Percentiles rank a stretch among this genome's conserved stretches.
Evolutionary conservation across 2,329 filamentous ascomycete genomes (phyloP).

Genomic region (Ophiostoma montium): DNA sequence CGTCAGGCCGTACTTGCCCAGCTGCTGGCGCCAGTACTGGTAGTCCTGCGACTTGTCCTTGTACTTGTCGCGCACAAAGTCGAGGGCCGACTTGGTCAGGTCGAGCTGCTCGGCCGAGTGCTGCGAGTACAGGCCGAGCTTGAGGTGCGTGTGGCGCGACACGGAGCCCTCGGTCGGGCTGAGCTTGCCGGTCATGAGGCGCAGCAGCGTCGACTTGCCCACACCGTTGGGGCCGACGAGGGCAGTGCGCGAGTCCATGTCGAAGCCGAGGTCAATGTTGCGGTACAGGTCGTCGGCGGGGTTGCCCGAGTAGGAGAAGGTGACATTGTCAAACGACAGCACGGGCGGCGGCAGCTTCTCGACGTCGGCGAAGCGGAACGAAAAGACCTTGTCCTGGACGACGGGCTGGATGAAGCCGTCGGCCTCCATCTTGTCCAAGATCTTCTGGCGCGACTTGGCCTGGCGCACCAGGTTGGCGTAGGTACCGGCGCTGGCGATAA

Average conservation of each 20-base stretch:
- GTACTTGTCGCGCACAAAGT: constrained; percentile 97
- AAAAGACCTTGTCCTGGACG: constrained; percentile 72
- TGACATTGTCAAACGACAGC: constrained; percentile 90
- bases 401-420: constrained; percentile 97
- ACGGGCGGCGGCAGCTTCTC: constrained; percentile 98
- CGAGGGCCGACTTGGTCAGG: constrained; percentile 90
- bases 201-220: constrained; percentile 91
- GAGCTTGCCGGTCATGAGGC: constrained; percentile 92
- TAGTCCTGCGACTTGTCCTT: constrained; percentile 81
- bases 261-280: constrained; percentile 93
- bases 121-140: constrained; percentile 95
- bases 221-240: constrained; percentile 98
- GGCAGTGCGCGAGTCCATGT: constrained; percentile 97
- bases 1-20: constrained; percentile 83
- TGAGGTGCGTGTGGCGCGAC: constrained; percentile 90
- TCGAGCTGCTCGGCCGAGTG: constrained; percentile 98
- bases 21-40: constrained; percentile 98
- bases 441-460: constrained; percentile 99
- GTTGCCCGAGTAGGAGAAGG: constrained; percentile 93
- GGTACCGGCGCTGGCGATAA: constrained; percentile 98
- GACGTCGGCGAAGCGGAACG: constrained; percentile 95
- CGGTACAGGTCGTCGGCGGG: constrained; percentile 86
- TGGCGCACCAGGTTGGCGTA: constrained; percentile 98
- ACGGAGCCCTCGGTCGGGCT: constrained; percentile 71
- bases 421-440: constrained; percentile 99